These are phyloP conservation scores for Oryza coarctata DNA, from an alignment of 176 grass and related monocot species.

Conservation along the genomic window DNA sequence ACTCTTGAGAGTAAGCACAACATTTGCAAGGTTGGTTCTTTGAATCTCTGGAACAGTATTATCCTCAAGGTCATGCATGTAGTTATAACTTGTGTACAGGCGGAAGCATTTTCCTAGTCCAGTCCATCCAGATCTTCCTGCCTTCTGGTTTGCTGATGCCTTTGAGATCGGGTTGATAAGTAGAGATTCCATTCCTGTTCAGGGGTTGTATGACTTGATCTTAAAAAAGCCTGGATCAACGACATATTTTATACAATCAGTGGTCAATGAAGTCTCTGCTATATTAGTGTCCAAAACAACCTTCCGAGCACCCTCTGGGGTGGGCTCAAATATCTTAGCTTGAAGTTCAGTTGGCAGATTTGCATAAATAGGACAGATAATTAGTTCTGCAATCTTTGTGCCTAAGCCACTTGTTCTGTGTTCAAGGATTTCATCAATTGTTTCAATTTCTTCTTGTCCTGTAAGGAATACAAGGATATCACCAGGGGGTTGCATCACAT, in stretches of 20 bases:
- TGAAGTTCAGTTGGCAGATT: constrained; percentile 93
- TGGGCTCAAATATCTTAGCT: constrained; percentile 92
- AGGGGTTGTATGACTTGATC: constrained; percentile 89
- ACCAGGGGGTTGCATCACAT: constrained; percentile 81
- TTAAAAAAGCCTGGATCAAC: constrained; percentile 96
- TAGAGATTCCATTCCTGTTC: constrained; percentile 90
- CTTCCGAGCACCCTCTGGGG: constrained; percentile 87
- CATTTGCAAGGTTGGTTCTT: constrained; percentile 87
- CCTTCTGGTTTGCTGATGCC: constrained; percentile 87
- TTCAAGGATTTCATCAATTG: constrained; percentile 93
- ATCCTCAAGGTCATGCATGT: constrained; percentile 87
- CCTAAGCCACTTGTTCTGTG: constrained; percentile 85
- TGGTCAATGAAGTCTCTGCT: constrained; percentile 91
- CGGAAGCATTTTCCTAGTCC: constrained; percentile 96
- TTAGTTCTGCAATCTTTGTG: constrained; percentile 87
- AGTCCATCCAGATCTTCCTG: constrained; percentile 89
- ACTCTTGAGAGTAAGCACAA: constrained; percentile 91
- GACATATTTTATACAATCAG: constrained; percentile 97
- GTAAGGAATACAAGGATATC: constrained; percentile 95
- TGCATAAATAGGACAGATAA: constrained; percentile 94
- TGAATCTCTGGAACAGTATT: constrained; percentile 92
- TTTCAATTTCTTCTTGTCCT: constrained; percentile 95
- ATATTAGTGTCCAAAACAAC: constrained; percentile 96
- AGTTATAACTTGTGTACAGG: constrained; percentile 84
- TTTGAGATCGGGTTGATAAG: constrained; percentile 90